Evolutionary conservation across 805 yeast species (phyloP), one percentile per base, ranked within the genome.

Genomic region (Starmerella khaoyaiensis): DNA sequence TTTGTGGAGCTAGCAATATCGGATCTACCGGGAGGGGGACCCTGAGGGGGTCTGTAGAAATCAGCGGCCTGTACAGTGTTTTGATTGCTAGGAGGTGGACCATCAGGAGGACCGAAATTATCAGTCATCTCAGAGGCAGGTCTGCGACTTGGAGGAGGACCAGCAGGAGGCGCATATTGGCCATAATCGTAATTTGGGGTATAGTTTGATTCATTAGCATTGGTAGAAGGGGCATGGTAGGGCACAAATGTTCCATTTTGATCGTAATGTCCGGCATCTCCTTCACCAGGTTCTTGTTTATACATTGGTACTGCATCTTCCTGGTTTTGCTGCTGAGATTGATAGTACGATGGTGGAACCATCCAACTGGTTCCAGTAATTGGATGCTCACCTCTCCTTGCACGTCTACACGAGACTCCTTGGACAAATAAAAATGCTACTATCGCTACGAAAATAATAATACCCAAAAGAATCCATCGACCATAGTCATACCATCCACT

Each of bases 291-390:
- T 16, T 48, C 40, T 11, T 54, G 49, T 21, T 58, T 51, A 37
- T 57, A 57, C 12, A 52, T 40, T 6, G 58, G 58, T 14, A 47
- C 48, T 3, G 45, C 44, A 10, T 46, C 44, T 3, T 35, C 43
- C 12, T 39, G 40, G 29, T 45, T 26, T 31, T 64, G 65, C 40
- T 71, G 74, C 49, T 79, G 79, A 1, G 83, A 70, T 33, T 47
- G 52, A 39, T 52, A 41, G 52, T 81, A 81, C 9, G 76, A 65
- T 0, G 93, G 93, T 5, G 94, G 94, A 0, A 90, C 78, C 62
- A 83, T 72, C 93, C 93, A 79, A 9, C 79, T 71, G 1, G 90
- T 79, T 8, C 87, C 87, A 41, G 70, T 61, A 1, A 81, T 62
- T 0, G 94, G 93, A 20, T 60, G 63, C 44, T 63, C 59, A 29